Percentiles rank a stretch among this genome's conserved stretches.
Conservation (phyloP, 73 alveolate genomes). For the Paraurostyla sp. region DNA sequence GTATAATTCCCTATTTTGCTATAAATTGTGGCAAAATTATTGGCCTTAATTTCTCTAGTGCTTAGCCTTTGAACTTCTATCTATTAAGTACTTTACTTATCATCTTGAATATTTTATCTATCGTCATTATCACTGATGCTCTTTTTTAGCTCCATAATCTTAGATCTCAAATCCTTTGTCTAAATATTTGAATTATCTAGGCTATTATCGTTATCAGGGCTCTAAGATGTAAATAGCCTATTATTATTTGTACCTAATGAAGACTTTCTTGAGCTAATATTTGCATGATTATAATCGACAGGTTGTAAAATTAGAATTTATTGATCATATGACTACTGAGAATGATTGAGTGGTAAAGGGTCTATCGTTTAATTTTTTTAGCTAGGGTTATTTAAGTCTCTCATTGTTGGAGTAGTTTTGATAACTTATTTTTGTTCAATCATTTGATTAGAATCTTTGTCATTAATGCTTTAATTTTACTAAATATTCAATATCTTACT, state of each 20-base stretch:
- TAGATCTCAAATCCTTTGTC: conserved; percentile 12
- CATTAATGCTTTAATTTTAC: neutral
- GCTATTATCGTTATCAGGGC: neutral
- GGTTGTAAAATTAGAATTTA: neutral
- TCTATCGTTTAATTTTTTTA: no score
- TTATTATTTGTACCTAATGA: no score
- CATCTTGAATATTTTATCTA: neutral
- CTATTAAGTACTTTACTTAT: neutral
- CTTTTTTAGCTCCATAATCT: conserved; percentile 32
- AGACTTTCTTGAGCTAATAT: neutral
- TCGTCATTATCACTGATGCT: conserved; percentile 16
- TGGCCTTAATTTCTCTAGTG: no score
- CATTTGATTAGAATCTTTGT: no score
- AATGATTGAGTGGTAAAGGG: no score
- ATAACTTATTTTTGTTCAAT: neutral
- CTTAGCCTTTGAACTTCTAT: no score
- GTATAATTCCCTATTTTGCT: no score
- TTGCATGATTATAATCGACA: neutral
- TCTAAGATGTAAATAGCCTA: no score
- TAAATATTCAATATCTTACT: neutral
- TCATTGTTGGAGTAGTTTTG: conserved; percentile 17
- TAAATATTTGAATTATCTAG: neutral
- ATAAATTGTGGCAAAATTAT: no score
- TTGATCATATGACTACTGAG: neutral
- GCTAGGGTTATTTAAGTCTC: conserved; percentile 29